Conservation (phyloP, 2,329 filamentous ascomycete species). For the Alternaria triticina region DNA sequence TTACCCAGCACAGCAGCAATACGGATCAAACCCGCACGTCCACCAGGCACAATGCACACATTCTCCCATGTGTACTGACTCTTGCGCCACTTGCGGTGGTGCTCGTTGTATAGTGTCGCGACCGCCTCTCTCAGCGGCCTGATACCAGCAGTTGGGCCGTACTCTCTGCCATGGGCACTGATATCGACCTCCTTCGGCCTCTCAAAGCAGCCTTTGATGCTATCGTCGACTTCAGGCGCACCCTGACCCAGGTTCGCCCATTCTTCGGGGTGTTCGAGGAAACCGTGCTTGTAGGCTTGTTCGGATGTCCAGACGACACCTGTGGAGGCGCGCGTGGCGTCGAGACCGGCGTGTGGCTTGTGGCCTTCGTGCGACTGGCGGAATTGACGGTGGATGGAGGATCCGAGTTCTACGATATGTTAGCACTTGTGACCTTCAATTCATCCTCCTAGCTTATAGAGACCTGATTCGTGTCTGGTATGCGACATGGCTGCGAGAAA, state of each 20-base stretch:
- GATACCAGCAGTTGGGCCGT: slow-evolving; percentile 91
- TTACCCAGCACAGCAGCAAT: slow-evolving; percentile 95
- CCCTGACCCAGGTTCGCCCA: slow-evolving; percentile 97
- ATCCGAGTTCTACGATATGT: slow-evolving; percentile 69
- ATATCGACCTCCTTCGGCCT: slow-evolving; percentile 81
- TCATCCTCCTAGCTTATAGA: neutral
- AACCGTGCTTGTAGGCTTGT: slow-evolving; percentile 87
- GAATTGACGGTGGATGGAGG: slow-evolving; percentile 87
- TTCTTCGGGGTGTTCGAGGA: slow-evolving; percentile 75
- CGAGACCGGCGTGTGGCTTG: slow-evolving; percentile 87
- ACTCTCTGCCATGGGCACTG: slow-evolving; percentile 80
- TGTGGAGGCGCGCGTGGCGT: slow-evolving; percentile 85
- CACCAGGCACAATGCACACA: slow-evolving; percentile 80
- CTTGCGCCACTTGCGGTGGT: slow-evolving; percentile 84
- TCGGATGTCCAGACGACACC: slow-evolving; percentile 94
- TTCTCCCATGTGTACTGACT: slow-evolving; percentile 98
- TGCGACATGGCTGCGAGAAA: slow-evolving; percentile 3
- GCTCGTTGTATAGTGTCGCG: slow-evolving; percentile 89
- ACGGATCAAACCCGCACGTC: slow-evolving; percentile 88
- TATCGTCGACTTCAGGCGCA: slow-evolving; percentile 91
- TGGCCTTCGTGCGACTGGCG: slow-evolving; percentile 89
- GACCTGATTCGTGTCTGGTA: slow-evolving; percentile 12
- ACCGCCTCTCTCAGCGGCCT: slow-evolving; percentile 88
- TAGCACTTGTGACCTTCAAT: neutral
- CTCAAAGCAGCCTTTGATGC: slow-evolving; percentile 87